Conservation (phyloP, 116 monocot species). For the Phalaenopsis hybrid region DNA sequence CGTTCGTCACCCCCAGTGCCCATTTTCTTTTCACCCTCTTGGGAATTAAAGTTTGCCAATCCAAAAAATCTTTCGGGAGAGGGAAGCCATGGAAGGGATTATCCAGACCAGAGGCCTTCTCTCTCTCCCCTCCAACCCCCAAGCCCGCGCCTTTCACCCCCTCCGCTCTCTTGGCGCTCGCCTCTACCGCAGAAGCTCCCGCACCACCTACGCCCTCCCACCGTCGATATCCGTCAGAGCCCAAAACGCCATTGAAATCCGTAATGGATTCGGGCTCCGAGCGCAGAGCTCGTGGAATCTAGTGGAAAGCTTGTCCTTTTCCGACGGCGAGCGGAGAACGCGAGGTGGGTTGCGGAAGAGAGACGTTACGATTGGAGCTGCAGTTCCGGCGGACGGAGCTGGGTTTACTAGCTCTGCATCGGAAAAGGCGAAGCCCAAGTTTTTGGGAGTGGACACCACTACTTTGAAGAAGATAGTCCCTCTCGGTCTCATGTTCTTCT, state of each 20-base stretch:
- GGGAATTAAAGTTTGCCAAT: neutral
- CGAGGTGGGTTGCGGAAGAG: neutral
- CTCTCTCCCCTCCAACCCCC: constrained; percentile 33
- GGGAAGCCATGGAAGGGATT: constrained; percentile 27
- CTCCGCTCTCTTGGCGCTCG: constrained; percentile 15
- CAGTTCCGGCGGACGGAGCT: constrained; percentile 25
- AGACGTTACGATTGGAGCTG: constrained; percentile 22
- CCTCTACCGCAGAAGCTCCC: constrained; percentile 8
- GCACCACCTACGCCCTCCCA: constrained; percentile 4
- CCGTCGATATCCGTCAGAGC: constrained; percentile 1
- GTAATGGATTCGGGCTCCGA: constrained; percentile 6
- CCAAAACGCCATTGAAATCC: constrained; percentile 7
- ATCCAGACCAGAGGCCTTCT: constrained; percentile 29
- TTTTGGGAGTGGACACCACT: constrained; percentile 53
- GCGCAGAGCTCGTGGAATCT: neutral
- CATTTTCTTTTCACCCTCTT: too few species aligned
- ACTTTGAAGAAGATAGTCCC: constrained; percentile 84
- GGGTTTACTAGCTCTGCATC: neutral
- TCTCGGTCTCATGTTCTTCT: constrained; percentile 89
- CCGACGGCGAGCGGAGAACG: neutral
- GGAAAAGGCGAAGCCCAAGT: constrained; percentile 33
- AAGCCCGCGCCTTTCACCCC: constrained; percentile 19
- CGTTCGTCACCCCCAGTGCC: too few species aligned
- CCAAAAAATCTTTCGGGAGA: neutral
- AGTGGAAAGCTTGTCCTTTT: constrained; percentile 17